Conservation (phyloP, 441 rosid species). For the Melastoma candidum region DNA sequence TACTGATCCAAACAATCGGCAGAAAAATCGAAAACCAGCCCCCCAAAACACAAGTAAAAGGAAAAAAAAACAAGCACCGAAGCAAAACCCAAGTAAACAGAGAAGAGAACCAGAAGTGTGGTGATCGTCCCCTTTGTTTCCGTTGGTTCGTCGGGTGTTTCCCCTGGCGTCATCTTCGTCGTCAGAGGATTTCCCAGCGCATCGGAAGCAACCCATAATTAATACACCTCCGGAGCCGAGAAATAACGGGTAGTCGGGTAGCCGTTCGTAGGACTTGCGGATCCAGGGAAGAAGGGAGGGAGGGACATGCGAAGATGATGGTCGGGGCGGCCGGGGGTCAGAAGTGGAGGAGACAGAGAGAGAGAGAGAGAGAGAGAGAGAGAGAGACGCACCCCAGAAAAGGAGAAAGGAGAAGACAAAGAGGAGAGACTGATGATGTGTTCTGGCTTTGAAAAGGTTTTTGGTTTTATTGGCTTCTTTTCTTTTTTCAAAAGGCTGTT, state of each 20-base stretch:
- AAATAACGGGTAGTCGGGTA: too few relatives aligned
- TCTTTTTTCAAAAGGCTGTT: neutral
- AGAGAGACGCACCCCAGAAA: neutral
- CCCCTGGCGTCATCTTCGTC: constrained; percentile 1
- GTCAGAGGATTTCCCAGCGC: constrained; percentile 9
- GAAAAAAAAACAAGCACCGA: too few relatives aligned
- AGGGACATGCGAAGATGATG: neutral
- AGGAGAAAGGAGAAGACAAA: neutral
- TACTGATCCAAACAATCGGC: too few relatives aligned
- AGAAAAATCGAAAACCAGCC: too few relatives aligned
- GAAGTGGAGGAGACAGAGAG: neutral
- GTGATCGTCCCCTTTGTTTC: constrained; percentile 5
- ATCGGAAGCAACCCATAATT: constrained; percentile 14
- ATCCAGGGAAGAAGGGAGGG: too few relatives aligned
- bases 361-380: constrained; percentile 1
- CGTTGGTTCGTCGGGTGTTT: neutral
- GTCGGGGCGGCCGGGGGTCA: neutral
- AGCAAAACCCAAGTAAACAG: neutral
- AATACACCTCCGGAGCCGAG: too few relatives aligned
- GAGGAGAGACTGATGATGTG: neutral
- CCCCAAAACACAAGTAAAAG: too few relatives aligned
- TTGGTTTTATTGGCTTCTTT: neutral
- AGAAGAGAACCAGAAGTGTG: constrained; percentile 1
- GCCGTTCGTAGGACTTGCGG: too few relatives aligned
- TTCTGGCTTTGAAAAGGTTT: neutral